These are phyloP conservation scores for Arachis monticola DNA, from an alignment of 331 rosid species.

Conservation along the genomic window DNA sequence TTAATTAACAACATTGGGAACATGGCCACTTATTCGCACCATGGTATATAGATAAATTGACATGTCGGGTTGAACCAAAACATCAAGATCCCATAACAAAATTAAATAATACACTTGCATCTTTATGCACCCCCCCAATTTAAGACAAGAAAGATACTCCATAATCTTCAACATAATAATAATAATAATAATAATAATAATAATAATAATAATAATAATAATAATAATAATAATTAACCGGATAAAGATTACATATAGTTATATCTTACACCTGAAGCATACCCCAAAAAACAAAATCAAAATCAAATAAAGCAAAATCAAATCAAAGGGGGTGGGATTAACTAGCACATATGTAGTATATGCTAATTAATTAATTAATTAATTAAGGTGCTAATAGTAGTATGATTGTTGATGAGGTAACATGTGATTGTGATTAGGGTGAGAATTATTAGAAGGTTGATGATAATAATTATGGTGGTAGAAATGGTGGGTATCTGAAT, in stretches of 20 bases:
- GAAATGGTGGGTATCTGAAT: conserved; percentile 37
- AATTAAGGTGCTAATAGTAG: conserved; percentile 32
- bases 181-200: not conserved
- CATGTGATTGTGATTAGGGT: conserved; percentile 56
- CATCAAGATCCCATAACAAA: conserved; percentile 34
- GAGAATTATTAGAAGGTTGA: conserved; percentile 33
- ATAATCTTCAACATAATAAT: conserved; percentile 3
- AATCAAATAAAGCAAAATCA: not conserved
- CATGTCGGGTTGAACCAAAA: conserved; percentile 50
- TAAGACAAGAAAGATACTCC: conserved; percentile 30
- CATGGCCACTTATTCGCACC: conserved; percentile 32
- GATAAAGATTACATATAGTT: conserved; percentile 31
- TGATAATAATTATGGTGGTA: conserved; percentile 36
- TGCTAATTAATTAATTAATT: too few species aligned
- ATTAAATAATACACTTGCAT: not conserved
- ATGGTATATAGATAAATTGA: conserved; percentile 9
- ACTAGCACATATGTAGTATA: not conserved
- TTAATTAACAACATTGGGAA: conserved; percentile 28
- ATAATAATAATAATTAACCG: conserved; percentile 16
- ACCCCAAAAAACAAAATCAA: not conserved
- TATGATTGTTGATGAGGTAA: conserved; percentile 63
- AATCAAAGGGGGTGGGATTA: conserved; percentile 8
- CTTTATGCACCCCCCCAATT: conserved; percentile 23
- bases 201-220: too few species aligned
- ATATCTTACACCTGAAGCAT: conserved; percentile 38